Conservation (phyloP, 2,329 filamentous ascomycete genomes). For the Aspergillus thermomutatus region DNA sequence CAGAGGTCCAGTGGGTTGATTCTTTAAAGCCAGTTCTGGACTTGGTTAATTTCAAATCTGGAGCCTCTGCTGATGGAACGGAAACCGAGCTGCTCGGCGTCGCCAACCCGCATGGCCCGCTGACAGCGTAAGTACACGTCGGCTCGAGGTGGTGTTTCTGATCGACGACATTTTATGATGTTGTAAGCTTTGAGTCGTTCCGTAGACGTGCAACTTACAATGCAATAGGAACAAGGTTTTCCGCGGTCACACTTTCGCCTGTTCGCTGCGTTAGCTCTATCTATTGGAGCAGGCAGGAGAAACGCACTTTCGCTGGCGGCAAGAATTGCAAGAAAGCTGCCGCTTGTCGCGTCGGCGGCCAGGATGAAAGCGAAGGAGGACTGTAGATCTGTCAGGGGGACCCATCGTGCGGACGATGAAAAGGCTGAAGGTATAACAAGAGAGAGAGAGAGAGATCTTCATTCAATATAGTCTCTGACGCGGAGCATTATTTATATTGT, state of each 20-base stretch:
- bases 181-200: not conserved
- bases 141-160: not conserved
- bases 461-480: too few species aligned
- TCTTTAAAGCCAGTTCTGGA: conserved; percentile 2
- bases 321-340: conserved; percentile 1
- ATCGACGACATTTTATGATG: not conserved
- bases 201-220: not conserved
- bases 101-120: not conserved
- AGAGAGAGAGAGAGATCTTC: not conserved
- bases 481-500: too few species aligned
- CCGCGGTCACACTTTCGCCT: conserved; percentile 1
- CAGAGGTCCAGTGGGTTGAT: not conserved
- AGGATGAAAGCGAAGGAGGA: not conserved
- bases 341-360: conserved; percentile 1
- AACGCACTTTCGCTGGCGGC: conserved; percentile 1
- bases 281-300: not conserved
- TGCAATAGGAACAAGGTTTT: conserved; percentile 1
- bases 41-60: conserved; percentile 1
- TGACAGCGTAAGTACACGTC: not conserved
- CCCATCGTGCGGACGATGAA: not conserved
- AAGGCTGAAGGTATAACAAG: too few species aligned
- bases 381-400: too few species aligned
- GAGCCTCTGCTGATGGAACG: not conserved
- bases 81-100: conserved; percentile 1
- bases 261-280: not conserved